Percentiles rank a stretch among this genome's conserved stretches.
phyloP scores from a whole-genome alignment of 2,329 filamentous ascomycete genomes.

The Fusarium pseudoanthophilum region DNA sequence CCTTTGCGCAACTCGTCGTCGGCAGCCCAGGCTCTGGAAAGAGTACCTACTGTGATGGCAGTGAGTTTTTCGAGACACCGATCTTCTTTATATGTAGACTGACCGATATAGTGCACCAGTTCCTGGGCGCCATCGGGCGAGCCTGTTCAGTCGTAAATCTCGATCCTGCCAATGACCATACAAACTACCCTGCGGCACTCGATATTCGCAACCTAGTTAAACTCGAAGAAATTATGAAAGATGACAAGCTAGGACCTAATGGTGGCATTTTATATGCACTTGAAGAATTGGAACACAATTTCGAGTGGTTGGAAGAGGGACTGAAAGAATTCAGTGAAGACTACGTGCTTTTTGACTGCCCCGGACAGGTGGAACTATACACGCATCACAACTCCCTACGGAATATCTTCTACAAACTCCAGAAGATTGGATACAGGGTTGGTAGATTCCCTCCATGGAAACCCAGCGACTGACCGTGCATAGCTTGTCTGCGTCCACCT shows the following conservation, averaged over 20 bases:
- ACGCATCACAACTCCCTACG: constrained; percentile 93
- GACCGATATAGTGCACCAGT: constrained; percentile 80
- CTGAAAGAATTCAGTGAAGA: constrained; percentile 86
- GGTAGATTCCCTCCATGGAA: constrained; percentile 46
- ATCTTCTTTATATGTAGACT: background rate
- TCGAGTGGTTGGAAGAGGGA: constrained; percentile 88
- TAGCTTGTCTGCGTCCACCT: constrained; percentile 94
- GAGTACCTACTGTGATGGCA: constrained; percentile 98
- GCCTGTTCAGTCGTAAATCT: constrained; percentile 96
- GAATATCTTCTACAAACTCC: constrained; percentile 89
- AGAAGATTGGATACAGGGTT: constrained; percentile 93
- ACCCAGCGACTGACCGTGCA: constrained; percentile 26
- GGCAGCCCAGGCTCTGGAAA: constrained; percentile 97
- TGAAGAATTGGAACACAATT: constrained; percentile 93
- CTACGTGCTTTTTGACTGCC: constrained; percentile 95
- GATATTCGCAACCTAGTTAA: constrained; percentile 91
- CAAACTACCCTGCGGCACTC: constrained; percentile 86
- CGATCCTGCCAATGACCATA: constrained; percentile 95
- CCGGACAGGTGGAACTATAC: constrained; percentile 96
- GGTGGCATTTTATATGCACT: constrained; percentile 92
- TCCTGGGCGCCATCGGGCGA: constrained; percentile 93
- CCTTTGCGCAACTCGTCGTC: constrained; percentile 81
- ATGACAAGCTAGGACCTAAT: constrained; percentile 90
- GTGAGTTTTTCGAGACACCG: constrained; percentile 57
- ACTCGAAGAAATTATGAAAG: constrained; percentile 93